A percentile compares a stretch with the other conserved stretches of the same genome.
Evolutionary conservation across 345 rosid genomes (phyloP).

Genomic region (Populus alba): DNA sequence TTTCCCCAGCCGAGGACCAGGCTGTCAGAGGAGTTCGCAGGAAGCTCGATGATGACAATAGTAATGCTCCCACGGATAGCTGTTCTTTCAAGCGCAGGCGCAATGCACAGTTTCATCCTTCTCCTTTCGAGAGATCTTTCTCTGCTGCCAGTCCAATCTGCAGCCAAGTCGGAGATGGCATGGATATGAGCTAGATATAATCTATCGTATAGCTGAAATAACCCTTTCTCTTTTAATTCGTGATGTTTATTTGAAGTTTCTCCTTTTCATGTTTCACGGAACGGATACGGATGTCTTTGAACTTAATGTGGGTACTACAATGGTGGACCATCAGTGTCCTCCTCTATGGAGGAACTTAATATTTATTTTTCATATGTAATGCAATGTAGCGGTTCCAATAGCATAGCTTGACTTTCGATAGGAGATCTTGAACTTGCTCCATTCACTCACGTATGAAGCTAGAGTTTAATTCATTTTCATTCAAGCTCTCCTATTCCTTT

Average conservation of each 20-base stretch:
- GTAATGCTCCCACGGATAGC: conserved; percentile 57
- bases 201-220: conserved; percentile 24
- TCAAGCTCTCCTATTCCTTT: conserved; percentile 12
- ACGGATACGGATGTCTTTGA: conserved; percentile 44
- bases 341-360: conserved; percentile 54
- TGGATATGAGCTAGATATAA: conserved; percentile 84
- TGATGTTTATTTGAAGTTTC: conserved; percentile 32
- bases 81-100: conserved; percentile 86
- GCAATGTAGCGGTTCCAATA: conserved; percentile 36
- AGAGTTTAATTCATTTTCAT: conserved; percentile 18
- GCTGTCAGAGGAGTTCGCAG: conserved; percentile 93
- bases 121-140: conserved; percentile 95
- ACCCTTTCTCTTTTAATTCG: conserved; percentile 20
- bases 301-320: conserved; percentile 44
- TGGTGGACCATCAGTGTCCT: conserved; percentile 44
- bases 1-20: conserved; percentile 72
- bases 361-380: conserved; percentile 43
- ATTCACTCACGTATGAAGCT: conserved; percentile 13
- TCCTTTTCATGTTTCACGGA: conserved; percentile 32
- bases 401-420: conserved; percentile 25
- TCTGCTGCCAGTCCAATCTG: conserved; percentile 83
- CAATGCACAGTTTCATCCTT: conserved; percentile 65
- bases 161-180: conserved; percentile 93
- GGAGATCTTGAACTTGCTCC: conserved; percentile 17
- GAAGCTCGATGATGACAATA: conserved; percentile 74